Evolutionary conservation across 2,329 filamentous ascomycete species (phyloP).

Genomic region (Magnaporthales sp.): DNA sequence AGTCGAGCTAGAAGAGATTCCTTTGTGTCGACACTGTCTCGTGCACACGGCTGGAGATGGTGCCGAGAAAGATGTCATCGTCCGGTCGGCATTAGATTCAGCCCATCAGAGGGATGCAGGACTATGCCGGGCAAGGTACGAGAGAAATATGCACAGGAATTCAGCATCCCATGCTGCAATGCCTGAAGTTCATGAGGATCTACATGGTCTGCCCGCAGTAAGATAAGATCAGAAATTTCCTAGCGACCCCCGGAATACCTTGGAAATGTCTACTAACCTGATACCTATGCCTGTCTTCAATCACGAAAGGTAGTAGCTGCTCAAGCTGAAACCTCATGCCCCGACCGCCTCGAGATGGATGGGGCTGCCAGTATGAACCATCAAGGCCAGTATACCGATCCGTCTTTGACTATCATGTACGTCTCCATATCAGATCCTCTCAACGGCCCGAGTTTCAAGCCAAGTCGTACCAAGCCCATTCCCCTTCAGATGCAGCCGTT

Average conservation of each 20-base stretch:
- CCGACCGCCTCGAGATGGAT: background rate
- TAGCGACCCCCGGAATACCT: slow-evolving; percentile 6
- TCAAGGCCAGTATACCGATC: slow-evolving; percentile 12
- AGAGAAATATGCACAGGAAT: slow-evolving; percentile 10
- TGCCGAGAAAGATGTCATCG: slow-evolving; percentile 19
- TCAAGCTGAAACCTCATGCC: background rate
- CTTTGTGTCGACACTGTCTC: slow-evolving; percentile 39
- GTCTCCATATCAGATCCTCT: slow-evolving; percentile 41
- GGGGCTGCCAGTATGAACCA: background rate
- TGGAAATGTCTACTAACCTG: background rate
- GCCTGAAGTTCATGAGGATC: background rate
- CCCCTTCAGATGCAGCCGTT: slow-evolving; percentile 35
- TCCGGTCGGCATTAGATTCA: slow-evolving; percentile 33
- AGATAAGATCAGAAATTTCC: background rate
- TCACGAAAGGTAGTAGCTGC: background rate
- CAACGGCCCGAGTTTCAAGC: slow-evolving; percentile 34
- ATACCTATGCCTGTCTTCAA: background rate
- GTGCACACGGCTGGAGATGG: slow-evolving; percentile 29
- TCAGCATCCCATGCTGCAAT: background rate
- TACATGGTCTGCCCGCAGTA: background rate
- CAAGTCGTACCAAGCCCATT: slow-evolving; percentile 41
- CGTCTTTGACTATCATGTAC: slow-evolving; percentile 31
- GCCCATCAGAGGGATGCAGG: slow-evolving; percentile 37
- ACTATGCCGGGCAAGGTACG: slow-evolving; percentile 33
- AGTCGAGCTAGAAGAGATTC: slow-evolving; percentile 36